These are phyloP conservation scores for Euphrasia confusa DNA, from an alignment of 257 asterid species.

Conservation along the genomic window DNA sequence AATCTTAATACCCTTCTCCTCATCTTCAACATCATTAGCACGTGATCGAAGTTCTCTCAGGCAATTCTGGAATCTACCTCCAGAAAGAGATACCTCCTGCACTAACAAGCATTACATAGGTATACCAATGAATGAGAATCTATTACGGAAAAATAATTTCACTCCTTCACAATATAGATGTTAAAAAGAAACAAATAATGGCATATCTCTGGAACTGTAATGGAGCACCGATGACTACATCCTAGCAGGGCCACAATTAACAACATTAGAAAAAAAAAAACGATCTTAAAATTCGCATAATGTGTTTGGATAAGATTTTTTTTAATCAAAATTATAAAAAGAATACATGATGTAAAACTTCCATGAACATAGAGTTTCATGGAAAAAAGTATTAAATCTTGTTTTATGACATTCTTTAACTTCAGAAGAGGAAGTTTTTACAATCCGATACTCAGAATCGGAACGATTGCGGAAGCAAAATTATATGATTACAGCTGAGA, in stretches of 20 bases:
- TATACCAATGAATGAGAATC: constrained; percentile 15
- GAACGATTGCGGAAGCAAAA: not conserved
- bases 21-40: constrained; percentile 86
- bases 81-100: constrained; percentile 94
- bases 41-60: constrained; percentile 88
- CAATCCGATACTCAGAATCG: not conserved
- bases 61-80: constrained; percentile 83
- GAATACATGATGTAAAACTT: too few species aligned
- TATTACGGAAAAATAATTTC: constrained; percentile 3
- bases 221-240: not conserved
- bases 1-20: constrained; percentile 78
- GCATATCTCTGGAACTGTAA: too few species aligned
- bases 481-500: not conserved
- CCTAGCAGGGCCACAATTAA: not conserved
- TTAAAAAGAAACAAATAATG: constrained; percentile 1
- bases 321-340: too few species aligned
- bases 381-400: not conserved
- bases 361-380: constrained; percentile 1
- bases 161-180: constrained; percentile 13
- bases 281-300: too few species aligned
- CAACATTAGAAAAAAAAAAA: not conserved
- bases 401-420: not conserved
- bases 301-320: too few species aligned
- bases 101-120: constrained; percentile 29
- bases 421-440: not conserved